These are phyloP conservation scores for Selenicereus undatus DNA, from an alignment of 148 eudicot genomes.

Conservation along the genomic window DNA sequence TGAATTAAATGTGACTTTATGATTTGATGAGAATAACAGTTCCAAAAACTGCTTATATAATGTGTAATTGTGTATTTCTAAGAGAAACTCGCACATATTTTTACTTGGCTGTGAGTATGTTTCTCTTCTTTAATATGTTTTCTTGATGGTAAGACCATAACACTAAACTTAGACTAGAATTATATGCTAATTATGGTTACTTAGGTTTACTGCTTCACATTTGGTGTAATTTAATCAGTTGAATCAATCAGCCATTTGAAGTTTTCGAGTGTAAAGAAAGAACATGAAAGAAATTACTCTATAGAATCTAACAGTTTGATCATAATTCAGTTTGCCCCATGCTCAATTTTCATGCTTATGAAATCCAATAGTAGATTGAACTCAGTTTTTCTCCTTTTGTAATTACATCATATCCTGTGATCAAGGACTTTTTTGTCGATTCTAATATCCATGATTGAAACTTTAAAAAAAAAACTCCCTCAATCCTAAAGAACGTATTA, in stretches of 20 bases:
- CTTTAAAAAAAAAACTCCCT: too few relatives aligned
- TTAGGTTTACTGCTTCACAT: background rate
- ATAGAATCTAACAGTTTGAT: too few relatives aligned
- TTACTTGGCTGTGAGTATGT: conserved; percentile 2
- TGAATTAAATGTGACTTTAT: background rate
- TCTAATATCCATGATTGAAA: too few relatives aligned
- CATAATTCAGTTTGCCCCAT: too few relatives aligned
- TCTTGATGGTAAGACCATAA: background rate
- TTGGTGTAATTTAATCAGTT: background rate
- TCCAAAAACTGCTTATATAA: background rate
- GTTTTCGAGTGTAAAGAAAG: too few relatives aligned
- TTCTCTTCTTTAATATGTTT: background rate
- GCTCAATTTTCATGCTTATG: too few relatives aligned
- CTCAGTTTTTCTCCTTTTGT: too few relatives aligned
- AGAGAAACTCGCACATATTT: background rate
- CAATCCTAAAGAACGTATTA: too few relatives aligned
- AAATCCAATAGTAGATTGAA: too few relatives aligned
- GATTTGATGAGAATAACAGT: background rate
- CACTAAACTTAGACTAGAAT: conserved; percentile 2
- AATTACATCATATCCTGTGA: too few relatives aligned
- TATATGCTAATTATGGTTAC: conserved; percentile 5
- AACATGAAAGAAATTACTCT: too few relatives aligned
- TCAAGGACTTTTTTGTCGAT: too few relatives aligned
- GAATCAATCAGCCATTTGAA: background rate
- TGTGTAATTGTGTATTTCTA: background rate